Conservation (phyloP, 306 rosid species). For the Urtica urens region DNA sequence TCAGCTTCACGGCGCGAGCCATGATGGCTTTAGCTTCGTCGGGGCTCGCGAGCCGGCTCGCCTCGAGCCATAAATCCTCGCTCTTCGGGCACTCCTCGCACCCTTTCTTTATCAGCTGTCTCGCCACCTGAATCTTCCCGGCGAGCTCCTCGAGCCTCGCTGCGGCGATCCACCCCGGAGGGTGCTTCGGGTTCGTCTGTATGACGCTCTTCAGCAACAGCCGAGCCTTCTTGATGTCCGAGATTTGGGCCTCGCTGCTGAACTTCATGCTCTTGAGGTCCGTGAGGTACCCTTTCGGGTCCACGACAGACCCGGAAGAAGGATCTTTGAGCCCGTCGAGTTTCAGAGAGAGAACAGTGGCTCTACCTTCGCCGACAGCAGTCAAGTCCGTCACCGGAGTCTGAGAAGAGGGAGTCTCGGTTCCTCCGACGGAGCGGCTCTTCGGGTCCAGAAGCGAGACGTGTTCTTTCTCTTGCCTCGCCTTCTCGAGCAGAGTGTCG, state of each 20-base stretch:
- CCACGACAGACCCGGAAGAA: constrained; percentile 66
- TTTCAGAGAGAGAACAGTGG: constrained; percentile 69
- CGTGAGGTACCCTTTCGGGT: constrained; percentile 73
- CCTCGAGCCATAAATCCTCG: constrained; percentile 93
- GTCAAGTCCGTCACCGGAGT: constrained; percentile 91
- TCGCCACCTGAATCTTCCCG: constrained; percentile 70
- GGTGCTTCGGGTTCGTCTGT: constrained; percentile 78
- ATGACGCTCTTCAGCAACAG: constrained; percentile 76
- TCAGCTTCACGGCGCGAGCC: constrained; percentile 63
- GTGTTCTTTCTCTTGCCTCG: constrained; percentile 84
- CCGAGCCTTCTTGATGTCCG: constrained; percentile 78
- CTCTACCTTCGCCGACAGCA: constrained; percentile 87
- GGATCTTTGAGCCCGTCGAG: constrained; percentile 78
- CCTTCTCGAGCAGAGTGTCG: constrained; percentile 80
- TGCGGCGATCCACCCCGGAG: constrained; percentile 90
- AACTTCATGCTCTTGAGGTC: constrained; percentile 80
- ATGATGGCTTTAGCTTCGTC: constrained; percentile 84
- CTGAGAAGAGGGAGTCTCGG: constrained; percentile 76
- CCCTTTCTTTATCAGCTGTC: constrained; percentile 69
- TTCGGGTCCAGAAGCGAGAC: constrained; percentile 80
- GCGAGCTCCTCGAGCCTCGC: constrained; percentile 85
- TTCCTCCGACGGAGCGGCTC: constrained; percentile 58
- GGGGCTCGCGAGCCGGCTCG: constrained; percentile 72
- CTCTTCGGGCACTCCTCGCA: constrained; percentile 87
- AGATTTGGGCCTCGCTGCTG: constrained; percentile 82